Conservation (phyloP, 495 filamentous ascomycete genomes). For the Podospora sp. region DNA sequence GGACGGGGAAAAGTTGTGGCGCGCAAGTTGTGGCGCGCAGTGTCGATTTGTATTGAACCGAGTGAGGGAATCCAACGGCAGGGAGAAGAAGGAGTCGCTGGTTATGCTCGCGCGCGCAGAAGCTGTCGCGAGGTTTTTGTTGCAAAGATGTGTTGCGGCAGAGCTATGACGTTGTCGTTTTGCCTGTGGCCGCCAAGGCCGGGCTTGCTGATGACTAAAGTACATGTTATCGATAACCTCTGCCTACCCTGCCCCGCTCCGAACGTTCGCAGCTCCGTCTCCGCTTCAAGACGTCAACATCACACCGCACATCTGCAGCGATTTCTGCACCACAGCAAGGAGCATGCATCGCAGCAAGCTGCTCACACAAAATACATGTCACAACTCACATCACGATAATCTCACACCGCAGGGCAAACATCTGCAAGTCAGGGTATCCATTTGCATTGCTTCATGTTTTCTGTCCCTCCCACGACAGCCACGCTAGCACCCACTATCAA, state of each 20-base stretch:
- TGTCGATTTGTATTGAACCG: background rate
- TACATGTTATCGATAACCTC: background rate
- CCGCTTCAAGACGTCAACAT: background rate
- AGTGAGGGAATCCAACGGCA: background rate
- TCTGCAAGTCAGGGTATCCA: constrained; percentile 7
- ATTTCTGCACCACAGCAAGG: background rate
- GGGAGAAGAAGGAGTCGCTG: background rate
- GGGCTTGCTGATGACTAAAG: background rate
- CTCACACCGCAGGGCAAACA: background rate
- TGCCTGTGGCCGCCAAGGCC: background rate
- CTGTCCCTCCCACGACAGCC: background rate
- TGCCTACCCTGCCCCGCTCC: background rate
- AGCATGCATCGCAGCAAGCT: background rate
- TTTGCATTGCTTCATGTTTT: background rate
- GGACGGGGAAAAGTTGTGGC: background rate
- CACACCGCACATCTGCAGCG: background rate
- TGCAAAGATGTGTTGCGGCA: background rate
- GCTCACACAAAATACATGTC: background rate
- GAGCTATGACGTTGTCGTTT: constrained; percentile 23
- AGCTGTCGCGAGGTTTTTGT: background rate
- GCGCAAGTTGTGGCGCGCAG: background rate
- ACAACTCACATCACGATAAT: background rate
- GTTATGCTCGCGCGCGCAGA: background rate
- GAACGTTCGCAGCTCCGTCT: background rate
- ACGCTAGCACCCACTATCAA: background rate